Base-by-base conservation (phyloP, 1,284 basidiomycete species). In the Pyrrhoderma noxium region DNA sequence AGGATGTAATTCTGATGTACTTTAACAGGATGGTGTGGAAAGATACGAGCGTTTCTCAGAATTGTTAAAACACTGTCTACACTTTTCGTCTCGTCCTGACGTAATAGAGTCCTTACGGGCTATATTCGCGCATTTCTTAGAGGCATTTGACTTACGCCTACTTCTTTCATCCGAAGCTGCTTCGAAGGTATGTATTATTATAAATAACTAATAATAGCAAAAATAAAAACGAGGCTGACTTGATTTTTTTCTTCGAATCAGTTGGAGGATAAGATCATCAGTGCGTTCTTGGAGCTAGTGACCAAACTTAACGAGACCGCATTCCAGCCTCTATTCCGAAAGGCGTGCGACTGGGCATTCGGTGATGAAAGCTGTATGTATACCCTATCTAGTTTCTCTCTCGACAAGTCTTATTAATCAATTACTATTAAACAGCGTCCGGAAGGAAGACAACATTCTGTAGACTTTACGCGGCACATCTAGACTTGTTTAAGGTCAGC, bases 261-360 rank as follows among this genome's bases (percentile, higher is more conserved):
- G 79, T 70, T 74, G n/a, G 76, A 82, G 62, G 58, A 64, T n/a
- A 62, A 65, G 19, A 65, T 74, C n/a, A 76, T 92, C 55, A 68
- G 74, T 1, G 84, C 92, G 2, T 98, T 96, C 74, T 74, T 88
- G 19, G 87, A 94, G 63, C 72, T 98, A 14, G 89, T 94, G 8
- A 80, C 93, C 56, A 97, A 97, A 68, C 75, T 99, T 47, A 97
- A 95, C 62, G 96, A 99, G 63, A 80, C 83, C 0, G 79, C 87
- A 0, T 98, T 99, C 82, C 82, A 84, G 59, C 95, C 95, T 1
- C 70, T 98, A 16, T 96, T 97, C 75, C 81, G 93, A 55, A 84
- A 85, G 56, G 70, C 94, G 58, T 94, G 91, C 63, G 95, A 99
- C 65, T 99, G 96, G 95, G 93, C 93, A 0, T 94, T 94, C 57